phyloP scores from a whole-genome alignment of 441 rosid species.

The Pelargonium hybrid region DNA sequence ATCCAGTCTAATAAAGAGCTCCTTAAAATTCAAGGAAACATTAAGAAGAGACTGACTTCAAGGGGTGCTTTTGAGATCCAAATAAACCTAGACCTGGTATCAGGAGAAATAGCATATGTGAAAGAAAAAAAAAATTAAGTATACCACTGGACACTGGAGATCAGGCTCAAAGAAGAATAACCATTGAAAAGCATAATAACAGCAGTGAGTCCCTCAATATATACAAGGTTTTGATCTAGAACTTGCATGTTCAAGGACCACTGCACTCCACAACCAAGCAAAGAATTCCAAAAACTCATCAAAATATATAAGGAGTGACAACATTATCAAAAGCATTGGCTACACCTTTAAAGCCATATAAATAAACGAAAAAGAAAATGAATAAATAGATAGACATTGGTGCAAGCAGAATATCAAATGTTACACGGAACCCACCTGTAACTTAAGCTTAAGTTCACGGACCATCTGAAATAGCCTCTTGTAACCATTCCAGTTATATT shows the following conservation, averaged over 20 bases:
- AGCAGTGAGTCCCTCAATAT: background rate
- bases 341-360: background rate
- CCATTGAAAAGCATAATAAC: background rate
- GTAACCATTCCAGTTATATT: slow-evolving; percentile 94
- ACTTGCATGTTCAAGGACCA: background rate
- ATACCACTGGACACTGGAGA: background rate
- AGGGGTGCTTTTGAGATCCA: background rate
- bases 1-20: background rate
- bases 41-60: background rate
- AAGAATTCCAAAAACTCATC: background rate
- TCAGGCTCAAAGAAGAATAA: background rate
- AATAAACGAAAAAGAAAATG: background rate
- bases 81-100: slow-evolving; percentile 3
- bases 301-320: background rate
- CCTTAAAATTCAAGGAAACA: background rate
- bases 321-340: background rate
- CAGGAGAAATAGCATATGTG: background rate
- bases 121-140: background rate
- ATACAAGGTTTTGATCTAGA: background rate
- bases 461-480: slow-evolving; percentile 73
- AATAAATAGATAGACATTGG: background rate
- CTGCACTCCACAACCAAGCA: background rate
- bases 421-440: slow-evolving; percentile 47
- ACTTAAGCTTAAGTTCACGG: slow-evolving; percentile 67
- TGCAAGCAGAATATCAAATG: background rate